Percentiles rank a stretch among this genome's conserved stretches.
Conservation (phyloP, 2,329 filamentous ascomycete species). For the Beauveria medogensis region DNA sequence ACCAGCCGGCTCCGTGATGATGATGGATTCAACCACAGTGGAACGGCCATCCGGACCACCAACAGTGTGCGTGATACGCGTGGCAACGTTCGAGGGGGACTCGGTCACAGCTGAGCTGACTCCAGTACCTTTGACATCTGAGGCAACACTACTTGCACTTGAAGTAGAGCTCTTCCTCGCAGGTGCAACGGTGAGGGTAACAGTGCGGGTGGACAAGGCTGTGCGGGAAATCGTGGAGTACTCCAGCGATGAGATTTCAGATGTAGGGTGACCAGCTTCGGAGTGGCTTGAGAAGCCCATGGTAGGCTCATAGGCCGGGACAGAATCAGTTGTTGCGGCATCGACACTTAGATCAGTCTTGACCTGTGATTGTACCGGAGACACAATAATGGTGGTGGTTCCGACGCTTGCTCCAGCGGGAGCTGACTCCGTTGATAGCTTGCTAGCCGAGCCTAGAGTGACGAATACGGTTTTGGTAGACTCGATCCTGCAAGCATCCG, state of each 20-base stretch:
- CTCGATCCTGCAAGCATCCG: slow-evolving; percentile 11
- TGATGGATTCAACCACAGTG: slow-evolving; percentile 27
- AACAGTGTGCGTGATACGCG: slow-evolving; percentile 22
- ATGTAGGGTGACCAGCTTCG: neutral
- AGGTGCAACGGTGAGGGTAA: slow-evolving; percentile 13
- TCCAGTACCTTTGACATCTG: neutral
- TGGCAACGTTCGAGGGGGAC: slow-evolving; percentile 13
- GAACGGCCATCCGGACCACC: slow-evolving; percentile 25
- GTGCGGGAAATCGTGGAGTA: slow-evolving; percentile 8
- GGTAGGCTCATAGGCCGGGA: neutral
- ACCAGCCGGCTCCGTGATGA: slow-evolving; percentile 17
- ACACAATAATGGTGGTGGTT: slow-evolving; percentile 22
- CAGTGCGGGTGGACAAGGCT: slow-evolving; percentile 17
- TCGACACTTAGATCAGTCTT: neutral
- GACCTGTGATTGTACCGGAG: slow-evolving; percentile 8
- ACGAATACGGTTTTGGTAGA: slow-evolving; percentile 39
- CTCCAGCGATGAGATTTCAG: slow-evolving; percentile 1
- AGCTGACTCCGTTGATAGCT: slow-evolving; percentile 1
- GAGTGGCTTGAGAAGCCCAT: neutral
- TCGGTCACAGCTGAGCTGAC: neutral
- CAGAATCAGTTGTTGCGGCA: neutral
- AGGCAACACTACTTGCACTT: neutral
- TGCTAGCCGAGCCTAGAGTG: slow-evolving; percentile 32
- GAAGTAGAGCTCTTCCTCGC: neutral
- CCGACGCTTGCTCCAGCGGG: slow-evolving; percentile 15